Base-by-base conservation (phyloP, 192 early-diverging fungal species). In the Chytriomyces confervae region DNA sequence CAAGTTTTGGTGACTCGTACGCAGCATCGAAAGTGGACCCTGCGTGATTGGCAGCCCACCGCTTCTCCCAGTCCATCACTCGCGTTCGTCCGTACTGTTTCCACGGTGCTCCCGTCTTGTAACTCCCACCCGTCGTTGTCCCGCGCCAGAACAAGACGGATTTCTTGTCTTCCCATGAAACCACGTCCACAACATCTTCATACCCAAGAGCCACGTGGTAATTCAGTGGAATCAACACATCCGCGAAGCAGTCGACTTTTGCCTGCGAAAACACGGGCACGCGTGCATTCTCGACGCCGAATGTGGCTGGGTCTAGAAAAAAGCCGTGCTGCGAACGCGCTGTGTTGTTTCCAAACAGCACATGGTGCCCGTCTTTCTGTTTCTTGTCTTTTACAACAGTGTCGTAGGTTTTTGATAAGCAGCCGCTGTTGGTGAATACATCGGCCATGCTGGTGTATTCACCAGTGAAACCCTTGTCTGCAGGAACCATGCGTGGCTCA, bases 81-180 rank as follows among this genome's bases (percentile, higher is more conserved):
- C 48, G 51, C 48, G 70, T 72, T 8, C 70, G 49, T 16, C 20
- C 50, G 60, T 49, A 72, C 70, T 10, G 7, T 50, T 24, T 24
- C 72, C 10, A 53, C 20, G 16, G 5, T 44, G 53, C 72, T 8
- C 24, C 57, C 45, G 16, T 51, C 13, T 20, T 61, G 65, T 66
- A 78, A 77, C 53, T 60, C 3, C 67, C 67, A 10, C 67, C 43
- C 0, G 67, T 69, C 0, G 67, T 69, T 16, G 23, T 48, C 16
- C 67, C 67, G 4, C 67, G 27, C 67, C 67, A 69, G 27, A 69
- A 69, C 67, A 69, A n/a, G 16, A 69, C 67, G 1, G 10, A 10
- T 27, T 69, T 69, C 67, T 69, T 69, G 16, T 69, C 45, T 27
- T 69, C 67, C 67, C 67, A 69, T 13, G 67, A 10, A 69, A 69